Conservation (phyloP, 2,329 filamentous ascomycete species). For the Scytalidium sp. region DNA sequence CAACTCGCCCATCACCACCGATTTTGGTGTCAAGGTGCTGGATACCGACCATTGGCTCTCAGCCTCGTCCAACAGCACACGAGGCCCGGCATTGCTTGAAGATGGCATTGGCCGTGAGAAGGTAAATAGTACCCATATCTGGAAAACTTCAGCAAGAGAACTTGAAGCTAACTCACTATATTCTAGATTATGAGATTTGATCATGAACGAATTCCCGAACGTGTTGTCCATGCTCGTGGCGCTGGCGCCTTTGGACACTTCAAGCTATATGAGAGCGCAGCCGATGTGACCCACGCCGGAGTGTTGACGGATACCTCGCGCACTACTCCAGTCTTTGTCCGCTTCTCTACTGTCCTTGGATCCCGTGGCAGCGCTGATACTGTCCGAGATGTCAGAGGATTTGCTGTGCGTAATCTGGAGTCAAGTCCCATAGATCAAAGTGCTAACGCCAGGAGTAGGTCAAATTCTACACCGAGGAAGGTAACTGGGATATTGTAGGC, state of each 20-base stretch:
- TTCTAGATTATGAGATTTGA: slow-evolving; percentile 70
- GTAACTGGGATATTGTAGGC: slow-evolving; percentile 72
- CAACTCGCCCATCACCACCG: slow-evolving; percentile 40
- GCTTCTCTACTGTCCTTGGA: slow-evolving; percentile 77
- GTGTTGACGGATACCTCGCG: slow-evolving; percentile 67
- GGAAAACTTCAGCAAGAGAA: not conserved
- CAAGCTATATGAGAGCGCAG: slow-evolving; percentile 60
- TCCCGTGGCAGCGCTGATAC: slow-evolving; percentile 76
- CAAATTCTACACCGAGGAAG: slow-evolving; percentile 75
- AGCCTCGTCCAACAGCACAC: slow-evolving; percentile 57
- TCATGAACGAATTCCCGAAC: slow-evolving; percentile 66
- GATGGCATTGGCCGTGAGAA: slow-evolving; percentile 73
- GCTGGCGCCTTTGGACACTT: slow-evolving; percentile 65
- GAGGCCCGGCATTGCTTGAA: slow-evolving; percentile 67
- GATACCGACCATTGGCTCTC: slow-evolving; percentile 79
- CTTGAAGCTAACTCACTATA: not conserved
- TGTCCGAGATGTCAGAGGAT: slow-evolving; percentile 79
- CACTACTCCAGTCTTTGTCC: slow-evolving; percentile 64
- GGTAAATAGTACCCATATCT: slow-evolving; percentile 37
- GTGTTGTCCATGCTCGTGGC: slow-evolving; percentile 64
- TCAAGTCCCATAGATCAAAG: not conserved
- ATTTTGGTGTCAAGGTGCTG: slow-evolving; percentile 71
- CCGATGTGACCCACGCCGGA: slow-evolving; percentile 60
- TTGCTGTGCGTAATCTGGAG: slow-evolving; percentile 42
- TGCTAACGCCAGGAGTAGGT: slow-evolving; percentile 26